Evolutionary conservation across 2,329 filamentous ascomycete genomes (phyloP).

Genomic region (Nannizzia gypsea): DNA sequence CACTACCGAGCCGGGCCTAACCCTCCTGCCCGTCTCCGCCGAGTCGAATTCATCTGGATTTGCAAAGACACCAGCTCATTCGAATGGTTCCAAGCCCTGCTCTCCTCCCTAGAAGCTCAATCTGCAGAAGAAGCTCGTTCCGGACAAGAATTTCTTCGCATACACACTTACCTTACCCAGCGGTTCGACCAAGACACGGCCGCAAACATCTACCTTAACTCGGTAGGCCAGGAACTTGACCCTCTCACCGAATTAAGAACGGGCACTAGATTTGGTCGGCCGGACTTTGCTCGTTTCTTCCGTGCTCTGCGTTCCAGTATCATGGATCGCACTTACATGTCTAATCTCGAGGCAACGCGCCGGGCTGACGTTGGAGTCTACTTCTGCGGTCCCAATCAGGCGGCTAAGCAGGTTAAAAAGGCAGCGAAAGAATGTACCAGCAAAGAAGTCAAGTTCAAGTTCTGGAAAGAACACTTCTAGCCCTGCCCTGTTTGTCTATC

Average conservation of each 20-base stretch:
- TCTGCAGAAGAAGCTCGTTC: constrained; percentile 53
- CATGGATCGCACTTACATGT: constrained; percentile 70
- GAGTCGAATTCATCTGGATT: constrained; percentile 98
- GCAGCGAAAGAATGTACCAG: constrained; percentile 63
- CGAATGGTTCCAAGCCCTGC: constrained; percentile 95
- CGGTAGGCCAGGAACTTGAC: constrained; percentile 74
- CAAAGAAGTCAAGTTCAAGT: constrained; percentile 79
- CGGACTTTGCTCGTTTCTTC: constrained; percentile 74
- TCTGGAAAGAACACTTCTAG: constrained; percentile 88
- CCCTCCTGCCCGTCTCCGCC: constrained; percentile 73
- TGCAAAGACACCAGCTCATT: constrained; percentile 93
- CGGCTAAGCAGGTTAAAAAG: constrained; percentile 71
- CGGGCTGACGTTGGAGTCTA: constrained; percentile 89
- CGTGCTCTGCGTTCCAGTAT: constrained; percentile 80
- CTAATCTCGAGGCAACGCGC: constrained; percentile 62
- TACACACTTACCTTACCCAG: constrained; percentile 96
- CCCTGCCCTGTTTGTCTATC: not conserved
- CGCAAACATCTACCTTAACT: constrained; percentile 95
- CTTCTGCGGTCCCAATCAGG: constrained; percentile 80
- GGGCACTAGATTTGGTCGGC: constrained; percentile 87
- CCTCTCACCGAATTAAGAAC: constrained; percentile 83
- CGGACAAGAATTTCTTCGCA: constrained; percentile 71
- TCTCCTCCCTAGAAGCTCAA: constrained; percentile 82
- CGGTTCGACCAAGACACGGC: constrained; percentile 82
- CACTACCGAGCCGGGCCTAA: constrained; percentile 84